phyloP scores from a whole-genome alignment of 208 protist genomes.

The Herpetomonas samuelpessoai region DNA sequence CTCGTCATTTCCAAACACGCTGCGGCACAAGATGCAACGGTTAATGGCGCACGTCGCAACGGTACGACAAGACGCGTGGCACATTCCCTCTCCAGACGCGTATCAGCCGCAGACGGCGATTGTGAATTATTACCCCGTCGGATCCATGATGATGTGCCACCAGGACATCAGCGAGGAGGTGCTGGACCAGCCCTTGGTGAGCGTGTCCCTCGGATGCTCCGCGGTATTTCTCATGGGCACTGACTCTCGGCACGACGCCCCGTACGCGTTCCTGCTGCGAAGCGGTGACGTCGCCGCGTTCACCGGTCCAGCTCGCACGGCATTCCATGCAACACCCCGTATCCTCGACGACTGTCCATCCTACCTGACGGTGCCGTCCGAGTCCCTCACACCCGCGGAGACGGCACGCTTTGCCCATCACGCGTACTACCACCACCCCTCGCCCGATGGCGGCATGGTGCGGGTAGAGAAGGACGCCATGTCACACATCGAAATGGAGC shows the following conservation, averaged over 20 bases:
- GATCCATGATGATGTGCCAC: slow-evolving; percentile 89
- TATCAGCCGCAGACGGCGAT: slow-evolving; percentile 88
- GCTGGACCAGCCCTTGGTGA: slow-evolving; percentile 73
- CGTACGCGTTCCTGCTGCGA: slow-evolving; percentile 70
- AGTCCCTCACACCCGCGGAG: slow-evolving; percentile 29
- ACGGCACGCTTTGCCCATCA: slow-evolving; percentile 24
- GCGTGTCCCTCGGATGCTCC: slow-evolving; percentile 75
- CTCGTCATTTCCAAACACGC: slow-evolving; percentile 44
- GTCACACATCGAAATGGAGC: slow-evolving; percentile 36
- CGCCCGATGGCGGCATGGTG: slow-evolving; percentile 24
- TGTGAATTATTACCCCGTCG: slow-evolving; percentile 89
- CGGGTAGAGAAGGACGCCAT: slow-evolving; percentile 26
- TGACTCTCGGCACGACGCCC: slow-evolving; percentile 56
- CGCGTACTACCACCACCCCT: slow-evolving; percentile 27
- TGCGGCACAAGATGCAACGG: slow-evolving; percentile 42
- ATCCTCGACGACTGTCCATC: slow-evolving; percentile 84
- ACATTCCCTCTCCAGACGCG: slow-evolving; percentile 13
- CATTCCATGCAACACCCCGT: slow-evolving; percentile 72
- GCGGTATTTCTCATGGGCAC: slow-evolving; percentile 86
- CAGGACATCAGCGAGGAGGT: slow-evolving; percentile 85
- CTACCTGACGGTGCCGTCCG: slow-evolving; percentile 48
- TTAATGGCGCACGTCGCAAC: slow-evolving; percentile 33
- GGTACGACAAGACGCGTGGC: slow-evolving; percentile 37
- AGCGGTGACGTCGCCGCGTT: slow-evolving; percentile 83
- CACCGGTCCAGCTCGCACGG: slow-evolving; percentile 53